Conservation (phyloP, 2,329 filamentous ascomycete species). For the Alternaria dauci region DNA sequence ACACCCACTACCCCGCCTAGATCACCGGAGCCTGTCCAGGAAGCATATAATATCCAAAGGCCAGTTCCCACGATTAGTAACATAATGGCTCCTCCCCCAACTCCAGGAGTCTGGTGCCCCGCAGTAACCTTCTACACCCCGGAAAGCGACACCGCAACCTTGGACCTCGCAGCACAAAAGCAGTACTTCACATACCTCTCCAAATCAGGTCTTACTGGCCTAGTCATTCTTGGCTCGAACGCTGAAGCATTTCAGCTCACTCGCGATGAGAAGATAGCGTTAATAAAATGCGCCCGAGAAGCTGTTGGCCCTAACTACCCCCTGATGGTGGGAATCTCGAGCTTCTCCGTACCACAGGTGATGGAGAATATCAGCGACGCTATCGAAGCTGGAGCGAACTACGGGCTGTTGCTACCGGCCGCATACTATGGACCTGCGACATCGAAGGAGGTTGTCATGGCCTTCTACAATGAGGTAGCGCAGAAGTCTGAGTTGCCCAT, state of each 20-base stretch:
- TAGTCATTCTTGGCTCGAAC: slow-evolving; percentile 59
- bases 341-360: slow-evolving; percentile 55
- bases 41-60: not conserved
- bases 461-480: slow-evolving; percentile 61
- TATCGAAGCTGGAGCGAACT: slow-evolving; percentile 53
- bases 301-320: slow-evolving; percentile 54
- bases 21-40: not conserved
- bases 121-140: slow-evolving; percentile 58
- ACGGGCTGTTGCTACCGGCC: slow-evolving; percentile 55
- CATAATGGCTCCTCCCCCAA: slow-evolving; percentile 24
- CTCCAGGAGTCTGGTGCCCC: slow-evolving; percentile 48
- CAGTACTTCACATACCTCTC: slow-evolving; percentile 58
- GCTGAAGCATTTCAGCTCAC: slow-evolving; percentile 59
- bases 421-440: slow-evolving; percentile 57
- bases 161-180: slow-evolving; percentile 54
- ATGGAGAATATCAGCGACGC: slow-evolving; percentile 56
- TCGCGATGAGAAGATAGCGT: slow-evolving; percentile 51
- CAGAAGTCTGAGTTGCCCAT: slow-evolving; percentile 68
- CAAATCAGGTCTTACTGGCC: slow-evolving; percentile 53
- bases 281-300: slow-evolving; percentile 53
- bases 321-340: slow-evolving; percentile 56
- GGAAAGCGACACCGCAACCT: slow-evolving; percentile 42
- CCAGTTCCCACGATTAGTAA: not conserved
- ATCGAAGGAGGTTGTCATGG: slow-evolving; percentile 52
- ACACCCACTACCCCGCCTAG: not conserved